These are phyloP conservation scores for Saccharata proteae DNA, from an alignment of 2,329 filamentous ascomycete genomes.

Conservation along the genomic window DNA sequence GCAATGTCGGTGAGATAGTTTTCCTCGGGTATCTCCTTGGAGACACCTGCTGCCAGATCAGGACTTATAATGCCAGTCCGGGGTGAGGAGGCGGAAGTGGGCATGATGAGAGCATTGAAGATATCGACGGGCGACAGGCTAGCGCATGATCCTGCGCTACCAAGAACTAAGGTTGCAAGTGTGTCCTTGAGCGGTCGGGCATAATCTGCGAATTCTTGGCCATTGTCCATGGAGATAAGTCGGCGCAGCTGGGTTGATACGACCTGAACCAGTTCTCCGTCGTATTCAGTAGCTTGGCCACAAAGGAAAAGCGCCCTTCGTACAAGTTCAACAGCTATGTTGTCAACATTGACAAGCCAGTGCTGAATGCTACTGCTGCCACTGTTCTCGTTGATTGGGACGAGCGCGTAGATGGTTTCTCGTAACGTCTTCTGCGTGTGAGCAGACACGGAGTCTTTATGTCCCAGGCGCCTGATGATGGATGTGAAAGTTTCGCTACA, in stretches of 20 bases:
- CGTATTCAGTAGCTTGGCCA: conserved; percentile 16
- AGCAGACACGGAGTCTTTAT: conserved; percentile 14
- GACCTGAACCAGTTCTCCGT: conserved; percentile 20
- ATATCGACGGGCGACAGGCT: conserved; percentile 29
- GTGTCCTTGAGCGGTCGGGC: conserved; percentile 17
- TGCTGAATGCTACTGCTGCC: conserved; percentile 18
- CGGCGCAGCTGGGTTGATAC: conserved; percentile 25
- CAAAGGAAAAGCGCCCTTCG: conserved; percentile 27
- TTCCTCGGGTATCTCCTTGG: conserved; percentile 6
- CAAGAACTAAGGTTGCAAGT: conserved; percentile 18
- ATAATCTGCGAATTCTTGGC: conserved; percentile 16
- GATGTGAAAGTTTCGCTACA: conserved; percentile 40
- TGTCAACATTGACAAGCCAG: conserved; percentile 28
- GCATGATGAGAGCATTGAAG: conserved; percentile 30
- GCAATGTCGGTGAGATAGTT: conserved; percentile 52
- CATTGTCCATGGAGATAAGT: conserved; percentile 18
- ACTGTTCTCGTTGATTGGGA: conserved; percentile 12
- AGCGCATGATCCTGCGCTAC: conserved; percentile 18
- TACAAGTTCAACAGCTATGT: conserved; percentile 34
- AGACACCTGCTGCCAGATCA: not conserved
- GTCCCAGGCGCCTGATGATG: conserved; percentile 16
- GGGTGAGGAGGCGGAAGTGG: conserved; percentile 3
- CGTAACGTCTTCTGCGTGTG: conserved; percentile 17
- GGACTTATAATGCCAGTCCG: conserved; percentile 6
- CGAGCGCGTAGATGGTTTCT: conserved; percentile 27